Evolutionary conservation across 2,329 filamentous ascomycete species (phyloP).

Genomic region (Epichloe sibirici): DNA sequence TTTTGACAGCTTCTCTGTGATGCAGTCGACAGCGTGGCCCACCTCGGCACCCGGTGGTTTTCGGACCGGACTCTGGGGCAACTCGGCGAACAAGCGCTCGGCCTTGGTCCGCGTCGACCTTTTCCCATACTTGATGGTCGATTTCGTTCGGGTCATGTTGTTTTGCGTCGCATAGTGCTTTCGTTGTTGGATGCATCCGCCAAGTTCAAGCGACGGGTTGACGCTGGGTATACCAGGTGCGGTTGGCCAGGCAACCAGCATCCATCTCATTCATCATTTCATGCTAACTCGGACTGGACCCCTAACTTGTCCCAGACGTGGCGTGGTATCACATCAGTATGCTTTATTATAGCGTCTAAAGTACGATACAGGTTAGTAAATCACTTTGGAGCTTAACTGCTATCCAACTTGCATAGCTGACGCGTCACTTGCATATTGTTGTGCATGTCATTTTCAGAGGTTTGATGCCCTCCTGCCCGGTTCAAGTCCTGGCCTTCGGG

Average conservation of each 20-base stretch:
- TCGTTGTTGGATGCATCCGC: background rate
- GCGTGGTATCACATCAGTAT: too few relatives aligned
- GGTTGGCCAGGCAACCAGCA: constrained; percentile 8
- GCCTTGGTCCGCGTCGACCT: constrained; percentile 32
- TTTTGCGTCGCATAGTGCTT: background rate
- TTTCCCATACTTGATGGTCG: constrained; percentile 39
- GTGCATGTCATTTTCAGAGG: too few relatives aligned
- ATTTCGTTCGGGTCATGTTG: constrained; percentile 33
- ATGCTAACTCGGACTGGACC: too few relatives aligned
- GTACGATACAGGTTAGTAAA: too few relatives aligned
- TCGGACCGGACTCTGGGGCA: constrained; percentile 38
- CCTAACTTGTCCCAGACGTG: too few relatives aligned
- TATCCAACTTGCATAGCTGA: too few relatives aligned
- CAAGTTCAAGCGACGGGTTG: background rate
- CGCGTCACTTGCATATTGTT: too few relatives aligned
- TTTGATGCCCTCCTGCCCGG: too few relatives aligned
- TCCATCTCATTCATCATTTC: background rate
- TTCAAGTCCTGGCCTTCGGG: too few relatives aligned
- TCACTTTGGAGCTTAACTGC: too few relatives aligned
- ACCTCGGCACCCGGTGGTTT: constrained; percentile 9
- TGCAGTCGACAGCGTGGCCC: constrained; percentile 17
- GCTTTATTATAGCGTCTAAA: too few relatives aligned
- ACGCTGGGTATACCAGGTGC: too few relatives aligned
- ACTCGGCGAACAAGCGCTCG: constrained; percentile 37
- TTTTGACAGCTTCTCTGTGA: constrained; percentile 23